Evolutionary conservation across 345 rosid species (phyloP), one percentile per base, ranked within the genome.

Genomic region (Eucalyptus tenuipes): DNA sequence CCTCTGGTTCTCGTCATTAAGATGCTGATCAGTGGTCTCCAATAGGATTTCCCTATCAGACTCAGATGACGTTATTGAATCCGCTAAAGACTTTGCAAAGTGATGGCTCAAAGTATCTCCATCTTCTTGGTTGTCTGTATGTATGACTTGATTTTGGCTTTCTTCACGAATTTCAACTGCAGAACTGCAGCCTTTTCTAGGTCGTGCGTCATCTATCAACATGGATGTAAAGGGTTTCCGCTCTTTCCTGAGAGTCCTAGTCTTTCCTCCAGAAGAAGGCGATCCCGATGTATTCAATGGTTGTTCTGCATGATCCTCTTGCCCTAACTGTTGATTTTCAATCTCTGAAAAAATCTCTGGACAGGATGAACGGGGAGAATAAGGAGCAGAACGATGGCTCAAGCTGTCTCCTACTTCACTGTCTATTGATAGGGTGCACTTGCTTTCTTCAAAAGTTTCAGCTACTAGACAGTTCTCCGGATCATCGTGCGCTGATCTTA

Each of bases 1-100:
- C 50, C 90, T 94, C 88, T 90, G 91, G 89, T 87, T 91, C 81
- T 92, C 93, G 61, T 91, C 90, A 87, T 90, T 87, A 84, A 88
- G 80, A 33, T 91, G 59, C 71, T 75, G 86, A 90, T 87, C 50
- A 25, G 57, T 87, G 49, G 48, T 84, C 45, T 89, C 89, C 5
- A 75, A 64, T 42, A 84, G 71, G 86, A 88, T 47, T 59, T 90
- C 89, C 33, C 42, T 86, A 17, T 29, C 88, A 37, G 88, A 85
- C 87, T 87, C 79, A 89, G 89, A 40, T 17, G 88, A 91, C 59
- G 61, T 87, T 61, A 29, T 64, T 49, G 89, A 29, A 64, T 91
- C 89, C 50, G 37, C 59, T 50, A 87, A 61, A 80, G 82, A 27
- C n/a, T 42, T 88, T 29, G 6, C 88, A 48, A 87, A 61, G 57